Evolutionary conservation across 2,329 filamentous ascomycete genomes (phyloP), one percentile per base, ranked within the genome.

Genomic region (Aspergillus proliferans): DNA sequence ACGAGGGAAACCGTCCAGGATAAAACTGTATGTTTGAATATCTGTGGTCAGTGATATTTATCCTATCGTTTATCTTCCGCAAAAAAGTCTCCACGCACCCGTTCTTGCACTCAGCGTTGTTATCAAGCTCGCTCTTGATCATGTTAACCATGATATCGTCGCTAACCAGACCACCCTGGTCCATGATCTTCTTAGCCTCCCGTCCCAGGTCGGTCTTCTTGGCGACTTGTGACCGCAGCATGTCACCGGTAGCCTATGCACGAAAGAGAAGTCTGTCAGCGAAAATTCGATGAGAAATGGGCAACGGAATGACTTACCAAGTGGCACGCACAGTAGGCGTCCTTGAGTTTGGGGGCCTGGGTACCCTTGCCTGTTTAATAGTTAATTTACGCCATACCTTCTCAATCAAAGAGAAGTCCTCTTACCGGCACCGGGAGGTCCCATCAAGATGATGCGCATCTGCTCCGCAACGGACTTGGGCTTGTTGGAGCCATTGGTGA

Each of bases 111-210:
- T 98, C 92, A 66, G 82, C 75, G 79, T 98, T 98, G 75, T 81
- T 86, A 66, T 94, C 87, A 46, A 98, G 82, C 80, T 98, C 92
- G 71, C 86, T 87, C 83, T 93, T 92, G 79, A 98, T 98, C 93
- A 98, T 98, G 74, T 92, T 90, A 72, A 98, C 88, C 82, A 98
- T 92, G 69, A 98, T 98, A 70, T 97, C 92, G 73, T 98, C 93
- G 72, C 90, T 95, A 71, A 98, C 93, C 51, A 98, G 84, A 61
- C 92, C 92, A 63, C 93, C 93, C 71, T 92, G 87, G 69, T 98
- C 93, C 93, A 98, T 98, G 73, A 98, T 98, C 84, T 97, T 97
- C 85, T 98, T 98, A 59, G 93, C 93, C 78, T 96, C 90, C 68
- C 87, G 83, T 62, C 93, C 93, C 58, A 98, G 84, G 52, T 87